Evolutionary conservation across 192 early-diverging fungal species (phyloP).

Genomic region (Thamnidium elegans): DNA sequence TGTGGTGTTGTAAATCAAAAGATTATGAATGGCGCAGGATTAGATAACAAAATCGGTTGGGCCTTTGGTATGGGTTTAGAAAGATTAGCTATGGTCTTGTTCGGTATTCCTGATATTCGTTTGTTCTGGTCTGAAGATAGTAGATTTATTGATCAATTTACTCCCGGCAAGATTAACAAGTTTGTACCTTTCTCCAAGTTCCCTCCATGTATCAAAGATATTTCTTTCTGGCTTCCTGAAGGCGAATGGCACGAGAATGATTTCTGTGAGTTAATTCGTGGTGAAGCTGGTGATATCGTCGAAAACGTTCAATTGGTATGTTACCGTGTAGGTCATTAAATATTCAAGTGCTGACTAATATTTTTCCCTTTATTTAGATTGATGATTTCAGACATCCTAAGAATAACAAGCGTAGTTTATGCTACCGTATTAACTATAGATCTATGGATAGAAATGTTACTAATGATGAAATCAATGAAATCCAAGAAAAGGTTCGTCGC

Average conservation of each 20-base stretch:
- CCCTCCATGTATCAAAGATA: conserved; percentile 91
- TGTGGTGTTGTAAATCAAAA: conserved; percentile 90
- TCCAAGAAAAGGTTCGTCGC: conserved; percentile 77
- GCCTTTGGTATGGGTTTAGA: conserved; percentile 98
- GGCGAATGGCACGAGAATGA: conserved; percentile 86
- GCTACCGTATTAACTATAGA: conserved; percentile 92
- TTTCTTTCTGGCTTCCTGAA: conserved; percentile 83
- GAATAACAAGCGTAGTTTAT: conserved; percentile 75
- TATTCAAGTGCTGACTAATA: neutral
- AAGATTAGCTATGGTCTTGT: conserved; percentile 93
- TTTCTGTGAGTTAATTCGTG: conserved; percentile 88
- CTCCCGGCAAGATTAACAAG: conserved; percentile 58
- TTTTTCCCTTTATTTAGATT: conserved; percentile 48
- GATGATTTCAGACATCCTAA: conserved; percentile 89
- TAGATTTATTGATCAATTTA: conserved; percentile 86
- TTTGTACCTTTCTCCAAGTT: conserved; percentile 89
- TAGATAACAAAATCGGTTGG: conserved; percentile 85
- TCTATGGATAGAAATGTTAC: conserved; percentile 97
- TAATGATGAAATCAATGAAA: conserved; percentile 91
- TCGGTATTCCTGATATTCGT: conserved; percentile 93
- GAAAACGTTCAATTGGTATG: conserved; percentile 81
- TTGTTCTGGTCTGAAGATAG: conserved; percentile 92
- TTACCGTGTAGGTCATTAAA: too few relatives aligned
- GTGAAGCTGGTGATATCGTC: conserved; percentile 88
- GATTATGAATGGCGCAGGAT: conserved; percentile 68